A percentile compares a stretch with the other conserved stretches of the same genome.
Evolutionary conservation across 225 moss, liverwort and hornwort species (phyloP).

Genomic region (Bryum argenteum): DNA sequence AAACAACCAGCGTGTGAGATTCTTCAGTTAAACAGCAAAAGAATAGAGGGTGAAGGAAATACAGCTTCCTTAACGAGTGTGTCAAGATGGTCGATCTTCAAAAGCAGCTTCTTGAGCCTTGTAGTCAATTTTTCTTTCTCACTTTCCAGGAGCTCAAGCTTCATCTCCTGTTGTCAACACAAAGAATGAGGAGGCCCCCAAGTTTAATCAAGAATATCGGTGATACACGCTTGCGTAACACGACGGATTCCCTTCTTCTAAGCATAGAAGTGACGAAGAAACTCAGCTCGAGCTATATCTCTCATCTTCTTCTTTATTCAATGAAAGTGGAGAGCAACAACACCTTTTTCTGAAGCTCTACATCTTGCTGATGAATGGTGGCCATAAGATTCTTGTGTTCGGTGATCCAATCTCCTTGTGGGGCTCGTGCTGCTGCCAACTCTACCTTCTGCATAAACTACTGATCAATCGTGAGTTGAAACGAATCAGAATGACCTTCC

Average conservation of each 20-base stretch:
- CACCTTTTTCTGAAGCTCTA: constrained; percentile 57
- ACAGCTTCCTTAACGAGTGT: constrained; percentile 42
- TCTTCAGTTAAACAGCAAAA: neutral
- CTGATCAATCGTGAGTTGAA: neutral
- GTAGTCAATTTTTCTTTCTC: constrained; percentile 35
- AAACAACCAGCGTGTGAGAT: constrained; percentile 20
- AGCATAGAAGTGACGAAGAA: neutral
- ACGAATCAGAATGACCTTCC: neutral
- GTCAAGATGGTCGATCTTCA: constrained; percentile 48
- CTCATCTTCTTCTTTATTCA: neutral
- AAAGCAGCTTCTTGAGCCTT: constrained; percentile 50
- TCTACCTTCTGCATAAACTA: constrained; percentile 48
- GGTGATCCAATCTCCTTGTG: constrained; percentile 55
- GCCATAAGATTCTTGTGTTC: constrained; percentile 64
- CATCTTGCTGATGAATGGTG: constrained; percentile 58
- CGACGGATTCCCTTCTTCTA: neutral
- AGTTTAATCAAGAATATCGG: neutral
- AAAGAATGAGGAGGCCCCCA: constrained; percentile 5
- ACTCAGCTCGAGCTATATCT: neutral
- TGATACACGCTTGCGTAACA: neutral
- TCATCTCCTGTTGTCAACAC: constrained; percentile 35
- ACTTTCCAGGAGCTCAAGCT: constrained; percentile 33
- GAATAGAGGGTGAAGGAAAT: constrained; percentile 22
- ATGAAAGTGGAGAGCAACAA: constrained; percentile 12
- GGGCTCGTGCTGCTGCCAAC: constrained; percentile 50